phyloP scores from a whole-genome alignment of 2,329 filamentous ascomycete genomes.

The Elsinoe australis region DNA sequence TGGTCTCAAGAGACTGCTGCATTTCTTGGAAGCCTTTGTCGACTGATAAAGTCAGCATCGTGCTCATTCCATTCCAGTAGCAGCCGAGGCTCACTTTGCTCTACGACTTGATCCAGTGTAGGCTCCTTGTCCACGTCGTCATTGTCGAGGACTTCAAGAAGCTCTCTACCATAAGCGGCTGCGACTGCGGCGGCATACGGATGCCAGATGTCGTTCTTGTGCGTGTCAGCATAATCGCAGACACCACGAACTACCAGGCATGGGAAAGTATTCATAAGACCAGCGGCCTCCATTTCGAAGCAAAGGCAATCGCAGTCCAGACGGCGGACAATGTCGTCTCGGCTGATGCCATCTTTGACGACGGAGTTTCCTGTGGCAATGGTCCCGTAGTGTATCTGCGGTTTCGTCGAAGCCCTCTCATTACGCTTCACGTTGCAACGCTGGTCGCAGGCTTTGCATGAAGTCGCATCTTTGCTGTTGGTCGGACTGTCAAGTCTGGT shows the following conservation, averaged over 20 bases:
- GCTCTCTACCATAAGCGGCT: conserved; percentile 23
- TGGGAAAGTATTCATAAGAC: conserved; percentile 20
- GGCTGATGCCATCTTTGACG: conserved; percentile 16
- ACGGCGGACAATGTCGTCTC: background rate
- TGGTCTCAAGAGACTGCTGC: no score
- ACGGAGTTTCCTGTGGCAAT: conserved; percentile 20
- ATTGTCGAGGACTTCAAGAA: conserved; percentile 24
- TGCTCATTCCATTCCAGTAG: no score
- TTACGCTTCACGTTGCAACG: background rate
- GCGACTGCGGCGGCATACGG: conserved; percentile 26
- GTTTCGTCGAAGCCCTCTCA: background rate
- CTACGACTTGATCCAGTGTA: background rate
- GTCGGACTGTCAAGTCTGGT: no score
- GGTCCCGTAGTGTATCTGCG: conserved; percentile 18
- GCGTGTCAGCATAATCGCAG: conserved; percentile 22
- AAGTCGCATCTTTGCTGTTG: background rate
- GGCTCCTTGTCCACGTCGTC: conserved; percentile 22
- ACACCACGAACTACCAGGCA: conserved; percentile 24
- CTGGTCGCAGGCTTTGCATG: background rate
- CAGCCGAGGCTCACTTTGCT: no score
- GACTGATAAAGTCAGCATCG: no score
- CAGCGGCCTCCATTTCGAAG: conserved; percentile 21
- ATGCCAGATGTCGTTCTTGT: conserved; percentile 30
- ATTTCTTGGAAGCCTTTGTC: background rate
- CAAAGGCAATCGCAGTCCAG: conserved; percentile 9